Conservation (phyloP, 2,329 filamentous ascomycete genomes). For the Calonectria pauciramosa region DNA sequence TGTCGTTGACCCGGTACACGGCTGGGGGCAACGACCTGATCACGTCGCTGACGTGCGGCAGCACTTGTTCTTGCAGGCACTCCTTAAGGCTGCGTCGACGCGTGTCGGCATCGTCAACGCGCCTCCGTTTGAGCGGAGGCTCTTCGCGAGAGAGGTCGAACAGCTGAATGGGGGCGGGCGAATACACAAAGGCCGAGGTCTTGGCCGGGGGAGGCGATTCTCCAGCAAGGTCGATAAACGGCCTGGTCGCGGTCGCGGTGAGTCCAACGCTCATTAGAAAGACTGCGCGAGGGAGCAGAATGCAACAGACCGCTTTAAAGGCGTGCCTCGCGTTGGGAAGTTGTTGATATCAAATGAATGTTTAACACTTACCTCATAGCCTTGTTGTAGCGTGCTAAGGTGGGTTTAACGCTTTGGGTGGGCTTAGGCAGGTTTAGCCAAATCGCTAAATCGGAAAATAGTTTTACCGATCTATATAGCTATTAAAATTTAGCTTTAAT, state of each 20-base stretch:
- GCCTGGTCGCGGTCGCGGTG: constrained; percentile 41
- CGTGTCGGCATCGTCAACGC: constrained; percentile 40
- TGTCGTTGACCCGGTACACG: constrained; percentile 42
- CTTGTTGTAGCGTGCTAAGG: constrained; percentile 29
- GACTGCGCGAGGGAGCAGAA: constrained; percentile 5
- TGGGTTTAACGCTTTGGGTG: constrained; percentile 18
- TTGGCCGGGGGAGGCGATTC: constrained; percentile 28
- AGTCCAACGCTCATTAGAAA: constrained; percentile 46
- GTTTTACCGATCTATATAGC: constrained; percentile 1
- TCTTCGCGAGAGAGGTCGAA: constrained; percentile 33
- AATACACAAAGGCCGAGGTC: constrained; percentile 13
- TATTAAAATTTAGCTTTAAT: not conserved
- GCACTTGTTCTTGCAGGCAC: constrained; percentile 48
- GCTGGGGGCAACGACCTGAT: constrained; percentile 42
- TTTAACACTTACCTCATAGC: constrained; percentile 41
- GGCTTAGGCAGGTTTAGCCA: constrained; percentile 6
- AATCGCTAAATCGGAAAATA: constrained; percentile 23
- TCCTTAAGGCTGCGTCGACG: constrained; percentile 37
- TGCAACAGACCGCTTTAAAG: constrained; percentile 8
- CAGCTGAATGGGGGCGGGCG: constrained; percentile 27
- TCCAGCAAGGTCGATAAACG: constrained; percentile 48
- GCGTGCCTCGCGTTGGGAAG: constrained; percentile 13
- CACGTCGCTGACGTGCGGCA: constrained; percentile 49
- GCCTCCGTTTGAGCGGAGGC: constrained; percentile 50
- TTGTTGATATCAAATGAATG: not conserved